These are phyloP conservation scores for Elsinoe arachidis DNA, from an alignment of 2,329 filamentous ascomycete species.

Conservation along the genomic window DNA sequence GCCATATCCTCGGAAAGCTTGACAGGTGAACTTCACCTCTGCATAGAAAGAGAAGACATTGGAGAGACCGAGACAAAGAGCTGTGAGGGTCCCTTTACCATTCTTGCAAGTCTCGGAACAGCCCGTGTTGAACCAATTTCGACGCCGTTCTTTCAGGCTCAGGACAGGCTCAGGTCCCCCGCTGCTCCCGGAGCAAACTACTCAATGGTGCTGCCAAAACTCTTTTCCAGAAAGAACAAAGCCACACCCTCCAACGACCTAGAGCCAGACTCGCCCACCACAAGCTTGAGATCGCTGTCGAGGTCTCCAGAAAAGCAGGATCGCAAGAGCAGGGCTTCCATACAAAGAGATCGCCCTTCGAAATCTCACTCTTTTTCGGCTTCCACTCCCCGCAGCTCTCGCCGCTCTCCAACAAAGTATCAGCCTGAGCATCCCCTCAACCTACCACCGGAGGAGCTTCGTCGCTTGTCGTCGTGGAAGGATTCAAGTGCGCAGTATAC, in stretches of 20 bases:
- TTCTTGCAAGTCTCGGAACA: conserved; percentile 11
- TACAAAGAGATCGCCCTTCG: conserved; percentile 10
- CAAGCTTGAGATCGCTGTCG: conserved; percentile 6
- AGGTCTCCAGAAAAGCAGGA: conserved; percentile 9
- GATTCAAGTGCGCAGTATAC: conserved; percentile 48
- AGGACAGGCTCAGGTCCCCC: not conserved
- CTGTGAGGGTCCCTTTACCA: not conserved
- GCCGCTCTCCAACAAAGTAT: conserved; percentile 32
- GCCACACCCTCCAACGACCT: conserved; percentile 14
- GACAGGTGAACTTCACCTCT: not conserved
- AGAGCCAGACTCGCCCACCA: conserved; percentile 3
- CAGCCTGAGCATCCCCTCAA: conserved; percentile 80
- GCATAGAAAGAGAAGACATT: not conserved
- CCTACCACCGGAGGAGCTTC: conserved; percentile 78
- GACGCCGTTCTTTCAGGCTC: not conserved
- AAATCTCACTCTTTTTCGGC: conserved; percentile 12
- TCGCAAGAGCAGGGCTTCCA: conserved; percentile 8
- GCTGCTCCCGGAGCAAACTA: not conserved
- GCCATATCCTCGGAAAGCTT: not conserved
- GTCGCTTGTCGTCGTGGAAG: conserved; percentile 62
- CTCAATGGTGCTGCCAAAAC: conserved; percentile 15
- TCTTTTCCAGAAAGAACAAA: conserved; percentile 20
- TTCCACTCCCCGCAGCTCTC: conserved; percentile 11
- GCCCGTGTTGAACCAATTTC: conserved; percentile 11
- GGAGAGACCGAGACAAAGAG: not conserved